Conservation (phyloP, 176 grass and related monocot species). For the Phoenix roebelenii region DNA sequence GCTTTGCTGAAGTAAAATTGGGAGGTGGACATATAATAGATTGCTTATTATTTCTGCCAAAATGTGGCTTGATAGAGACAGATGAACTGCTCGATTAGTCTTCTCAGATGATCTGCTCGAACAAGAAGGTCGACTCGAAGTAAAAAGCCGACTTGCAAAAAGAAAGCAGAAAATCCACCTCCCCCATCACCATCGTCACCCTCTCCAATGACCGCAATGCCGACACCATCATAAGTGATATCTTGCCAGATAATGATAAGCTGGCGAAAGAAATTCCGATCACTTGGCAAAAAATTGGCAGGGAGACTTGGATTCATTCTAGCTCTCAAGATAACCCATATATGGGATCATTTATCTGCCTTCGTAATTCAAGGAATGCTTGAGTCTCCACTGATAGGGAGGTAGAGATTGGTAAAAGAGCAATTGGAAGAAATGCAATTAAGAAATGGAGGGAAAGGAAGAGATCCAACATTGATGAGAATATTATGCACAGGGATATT, state of each 20-base stretch:
- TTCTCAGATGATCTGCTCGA: too few species aligned
- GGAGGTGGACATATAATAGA: too few species aligned
- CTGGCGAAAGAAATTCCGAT: constrained; percentile 54
- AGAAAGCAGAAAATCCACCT: too few species aligned
- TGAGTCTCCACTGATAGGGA: constrained; percentile 43
- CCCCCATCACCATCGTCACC: too few species aligned
- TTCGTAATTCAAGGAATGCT: constrained; percentile 55
- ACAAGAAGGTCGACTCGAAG: too few species aligned
- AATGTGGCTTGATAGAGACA: too few species aligned
- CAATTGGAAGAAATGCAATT: constrained; percentile 24
- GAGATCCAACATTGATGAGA: constrained; percentile 32
- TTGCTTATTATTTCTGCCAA: too few species aligned
- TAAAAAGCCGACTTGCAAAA: too few species aligned
- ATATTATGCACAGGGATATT: too few species aligned
- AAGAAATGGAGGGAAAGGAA: constrained; percentile 35
- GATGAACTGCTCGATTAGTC: too few species aligned
- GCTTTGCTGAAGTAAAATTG: too few species aligned
- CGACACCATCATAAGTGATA: constrained; percentile 19
- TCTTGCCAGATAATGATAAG: constrained; percentile 57
- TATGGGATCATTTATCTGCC: constrained; percentile 52
- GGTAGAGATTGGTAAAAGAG: constrained; percentile 16
- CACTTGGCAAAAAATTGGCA: constrained; percentile 61
- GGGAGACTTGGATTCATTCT: constrained; percentile 38
- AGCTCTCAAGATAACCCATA: constrained; percentile 40
- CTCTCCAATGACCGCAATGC: too few species aligned